Evolutionary conservation across 352 stramenopile genomes (phyloP), one percentile per base, ranked within the genome.

Genomic region (Globisporangium nodosum): DNA sequence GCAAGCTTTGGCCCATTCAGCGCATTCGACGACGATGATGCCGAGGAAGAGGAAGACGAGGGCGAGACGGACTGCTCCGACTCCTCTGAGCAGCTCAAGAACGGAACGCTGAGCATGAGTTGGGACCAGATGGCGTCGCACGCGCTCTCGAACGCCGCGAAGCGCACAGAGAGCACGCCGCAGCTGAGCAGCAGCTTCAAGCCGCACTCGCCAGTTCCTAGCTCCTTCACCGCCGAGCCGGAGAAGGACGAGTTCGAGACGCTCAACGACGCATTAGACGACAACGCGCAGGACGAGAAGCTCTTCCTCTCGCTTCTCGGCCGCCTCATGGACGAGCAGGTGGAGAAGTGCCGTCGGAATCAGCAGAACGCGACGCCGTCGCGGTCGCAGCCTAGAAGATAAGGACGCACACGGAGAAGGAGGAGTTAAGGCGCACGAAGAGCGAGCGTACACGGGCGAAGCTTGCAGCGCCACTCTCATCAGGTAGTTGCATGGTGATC

Each of bases 241-340:
- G 79, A 88, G 31, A 87, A 82, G 54, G 78, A 92, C 58, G 82
- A 92, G 54, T 90, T 92, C 66, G 82, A 90, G 49, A 45, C 78
- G 31, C 60, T 92, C 39, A 88, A 90, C 49, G 71, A 86, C 20
- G 65, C 64, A 8, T 56, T 90, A 15, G 81, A 92, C 54, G 73
- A 72, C 51, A 75, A 80, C 48, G 37, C 74, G 31, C 69, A 84
- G 52, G 78, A 88, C 59, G 84, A 94, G 61, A 87, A 88, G 56
- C 70, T 89, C 21, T 94, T 91, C 56, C 61, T 94, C 13, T 64
- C 49, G 45, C 72, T 92, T 51, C 65, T 94, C 18, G 67, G 74
- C 1, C 72, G 78, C 18, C 55, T 91, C 49, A 66, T 94, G 49
- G 84, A 94, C 51, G 78, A 88, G 33, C 73, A 82, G 57, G 68